phyloP scores from a whole-genome alignment of 148 eudicot genomes.

The Heliamphora exappendiculata region DNA sequence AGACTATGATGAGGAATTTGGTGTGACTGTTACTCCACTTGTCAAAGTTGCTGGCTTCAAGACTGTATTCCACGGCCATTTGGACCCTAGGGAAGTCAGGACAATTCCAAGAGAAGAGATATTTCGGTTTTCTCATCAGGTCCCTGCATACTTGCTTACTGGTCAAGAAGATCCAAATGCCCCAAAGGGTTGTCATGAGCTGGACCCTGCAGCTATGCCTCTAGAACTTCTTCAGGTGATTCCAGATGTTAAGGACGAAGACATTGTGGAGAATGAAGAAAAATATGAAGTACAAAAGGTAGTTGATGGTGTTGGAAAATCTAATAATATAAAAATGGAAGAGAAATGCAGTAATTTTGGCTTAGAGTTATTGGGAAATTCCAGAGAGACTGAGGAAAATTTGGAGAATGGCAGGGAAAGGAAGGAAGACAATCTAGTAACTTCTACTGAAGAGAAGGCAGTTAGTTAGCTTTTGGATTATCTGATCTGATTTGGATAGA shows the following conservation, averaged over 20 bases:
- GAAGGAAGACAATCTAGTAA: not conserved
- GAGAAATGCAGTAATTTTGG: constrained; percentile 7
- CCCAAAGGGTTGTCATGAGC: constrained; percentile 53
- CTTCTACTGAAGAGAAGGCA: not conserved
- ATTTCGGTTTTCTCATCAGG: constrained; percentile 57
- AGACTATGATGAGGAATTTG: constrained; percentile 44
- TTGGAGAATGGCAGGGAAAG: constrained; percentile 5
- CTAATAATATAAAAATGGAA: constrained; percentile 6
- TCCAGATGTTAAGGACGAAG: constrained; percentile 25
- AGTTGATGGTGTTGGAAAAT: constrained; percentile 15
- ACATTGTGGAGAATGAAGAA: constrained; percentile 20
- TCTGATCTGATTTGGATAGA: not conserved
- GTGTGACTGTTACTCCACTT: constrained; percentile 46
- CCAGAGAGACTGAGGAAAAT: constrained; percentile 4
- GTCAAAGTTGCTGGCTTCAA: constrained; percentile 81
- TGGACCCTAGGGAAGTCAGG: constrained; percentile 40
- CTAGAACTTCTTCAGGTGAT: constrained; percentile 45
- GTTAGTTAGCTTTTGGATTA: not conserved
- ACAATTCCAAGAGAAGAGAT: constrained; percentile 43
- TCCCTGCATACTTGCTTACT: constrained; percentile 46
- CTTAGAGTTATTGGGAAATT: constrained; percentile 2
- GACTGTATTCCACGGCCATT: constrained; percentile 56
- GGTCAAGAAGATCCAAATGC: constrained; percentile 44
- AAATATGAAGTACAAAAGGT: constrained; percentile 3
- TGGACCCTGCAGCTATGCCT: constrained; percentile 76